Evolutionary conservation across 371 early-diverging fungal species (phyloP).

Genomic region (Sporodiniella umbellata): DNA sequence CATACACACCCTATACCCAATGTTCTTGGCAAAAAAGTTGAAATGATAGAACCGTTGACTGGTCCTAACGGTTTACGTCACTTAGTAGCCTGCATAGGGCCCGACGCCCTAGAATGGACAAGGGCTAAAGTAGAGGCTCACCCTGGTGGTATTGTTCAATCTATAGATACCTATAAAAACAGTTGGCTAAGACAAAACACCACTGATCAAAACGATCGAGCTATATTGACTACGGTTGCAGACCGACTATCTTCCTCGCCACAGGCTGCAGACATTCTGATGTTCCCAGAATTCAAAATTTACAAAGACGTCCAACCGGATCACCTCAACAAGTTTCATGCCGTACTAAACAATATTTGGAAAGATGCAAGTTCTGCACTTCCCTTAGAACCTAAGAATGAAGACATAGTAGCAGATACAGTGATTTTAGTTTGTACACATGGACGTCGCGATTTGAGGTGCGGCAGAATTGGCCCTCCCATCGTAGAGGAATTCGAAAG

Average conservation of each 20-base stretch:
- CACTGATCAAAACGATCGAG: background rate
- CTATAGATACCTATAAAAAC: conserved; percentile 5
- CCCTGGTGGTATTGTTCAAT: conserved; percentile 20
- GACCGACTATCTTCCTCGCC: conserved; percentile 15
- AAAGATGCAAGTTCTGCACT: conserved; percentile 10
- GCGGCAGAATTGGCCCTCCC: conserved; percentile 41
- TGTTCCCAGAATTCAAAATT: conserved; percentile 42
- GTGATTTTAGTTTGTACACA: conserved; percentile 47
- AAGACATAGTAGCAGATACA: conserved; percentile 26
- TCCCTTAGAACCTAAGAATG: conserved; percentile 1
- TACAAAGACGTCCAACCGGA: background rate
- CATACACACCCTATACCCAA: conserved; percentile 38
- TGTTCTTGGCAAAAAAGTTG: conserved; percentile 41
- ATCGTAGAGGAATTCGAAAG: conserved; percentile 37
- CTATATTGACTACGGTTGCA: conserved; percentile 22
- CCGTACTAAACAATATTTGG: conserved; percentile 27
- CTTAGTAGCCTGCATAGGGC: conserved; percentile 41
- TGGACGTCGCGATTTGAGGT: conserved; percentile 39
- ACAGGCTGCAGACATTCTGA: conserved; percentile 18
- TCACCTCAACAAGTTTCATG: conserved; percentile 7
- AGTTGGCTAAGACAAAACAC: conserved; percentile 7
- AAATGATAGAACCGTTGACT: conserved; percentile 28
- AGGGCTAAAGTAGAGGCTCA: conserved; percentile 39
- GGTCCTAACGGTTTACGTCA: conserved; percentile 22
- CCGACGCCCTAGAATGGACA: conserved; percentile 38